Evolutionary conservation across 352 stramenopile species (phyloP).

Genomic region (Phytopythium aichiense): DNA sequence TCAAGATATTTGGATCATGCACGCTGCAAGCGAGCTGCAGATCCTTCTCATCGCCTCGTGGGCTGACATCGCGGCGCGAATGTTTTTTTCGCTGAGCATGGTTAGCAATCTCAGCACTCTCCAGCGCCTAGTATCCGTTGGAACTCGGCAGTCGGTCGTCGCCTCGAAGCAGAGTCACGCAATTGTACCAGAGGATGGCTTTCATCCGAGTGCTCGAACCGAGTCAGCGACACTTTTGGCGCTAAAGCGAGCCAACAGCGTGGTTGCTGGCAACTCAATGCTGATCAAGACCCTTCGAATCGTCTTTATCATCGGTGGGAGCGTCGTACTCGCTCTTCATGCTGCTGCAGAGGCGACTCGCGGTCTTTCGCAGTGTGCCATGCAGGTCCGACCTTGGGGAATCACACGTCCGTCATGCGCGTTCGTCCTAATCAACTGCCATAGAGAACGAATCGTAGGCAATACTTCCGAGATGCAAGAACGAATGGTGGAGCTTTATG

Average conservation of each 20-base stretch:
- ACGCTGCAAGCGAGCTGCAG: constrained; percentile 38
- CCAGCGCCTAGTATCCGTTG: constrained; percentile 15
- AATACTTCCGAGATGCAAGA: constrained; percentile 3
- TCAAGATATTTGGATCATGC: constrained; percentile 30
- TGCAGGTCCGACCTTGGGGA: constrained; percentile 38
- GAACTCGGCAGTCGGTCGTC: not conserved
- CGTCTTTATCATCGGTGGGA: constrained; percentile 3
- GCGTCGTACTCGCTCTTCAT: not conserved
- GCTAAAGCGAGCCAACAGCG: not conserved
- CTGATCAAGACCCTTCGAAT: not conserved
- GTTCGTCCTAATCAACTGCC: constrained; percentile 31
- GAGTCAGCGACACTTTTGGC: not conserved
- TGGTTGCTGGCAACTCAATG: not conserved
- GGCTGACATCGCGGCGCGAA: constrained; percentile 17
- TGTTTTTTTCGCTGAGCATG: constrained; percentile 26
- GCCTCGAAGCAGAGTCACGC: not conserved
- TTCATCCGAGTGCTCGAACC: constrained; percentile 4
- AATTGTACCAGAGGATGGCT: not conserved
- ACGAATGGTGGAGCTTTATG: constrained; percentile 15
- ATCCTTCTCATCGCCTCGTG: constrained; percentile 34
- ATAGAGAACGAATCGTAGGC: constrained; percentile 10
- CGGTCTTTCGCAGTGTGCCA: constrained; percentile 14
- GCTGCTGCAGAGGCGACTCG: not conserved
- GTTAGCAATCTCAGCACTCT: constrained; percentile 27
- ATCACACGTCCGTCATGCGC: constrained; percentile 24